Evolutionary conservation across 345 rosid species (phyloP).

Genomic region (Nephelium lappaceum): DNA sequence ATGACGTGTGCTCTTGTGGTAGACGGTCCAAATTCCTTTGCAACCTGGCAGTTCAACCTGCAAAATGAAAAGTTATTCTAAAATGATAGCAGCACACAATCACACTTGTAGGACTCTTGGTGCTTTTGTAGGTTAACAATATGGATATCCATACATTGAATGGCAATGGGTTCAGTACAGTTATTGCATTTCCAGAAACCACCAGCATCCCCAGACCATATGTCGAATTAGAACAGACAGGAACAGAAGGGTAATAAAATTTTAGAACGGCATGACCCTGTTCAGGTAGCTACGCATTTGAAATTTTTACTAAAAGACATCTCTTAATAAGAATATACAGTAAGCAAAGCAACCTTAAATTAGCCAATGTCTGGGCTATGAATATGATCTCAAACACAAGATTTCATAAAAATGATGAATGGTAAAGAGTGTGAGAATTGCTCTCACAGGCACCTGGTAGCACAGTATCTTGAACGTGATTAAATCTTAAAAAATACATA

Average conservation of each 20-base stretch:
- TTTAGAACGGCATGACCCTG: neutral
- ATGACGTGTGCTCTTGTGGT: slow-evolving; percentile 86
- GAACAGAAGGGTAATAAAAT: neutral
- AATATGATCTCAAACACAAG: neutral
- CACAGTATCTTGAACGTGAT: neutral
- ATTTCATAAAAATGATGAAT: neutral
- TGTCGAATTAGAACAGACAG: neutral
- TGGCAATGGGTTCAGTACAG: neutral
- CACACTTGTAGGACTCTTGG: slow-evolving; percentile 4
- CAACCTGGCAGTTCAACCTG: slow-evolving; percentile 98
- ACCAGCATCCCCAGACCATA: neutral
- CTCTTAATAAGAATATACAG: neutral
- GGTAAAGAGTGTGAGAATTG: neutral
- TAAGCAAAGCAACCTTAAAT: neutral
- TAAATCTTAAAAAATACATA: neutral
- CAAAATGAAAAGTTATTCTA: slow-evolving; percentile 13
- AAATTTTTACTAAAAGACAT: neutral
- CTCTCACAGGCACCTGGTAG: neutral
- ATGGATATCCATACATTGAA: neutral
- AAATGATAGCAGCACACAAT: neutral
- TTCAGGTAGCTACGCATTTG: neutral
- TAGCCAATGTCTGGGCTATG: slow-evolving; percentile 3
- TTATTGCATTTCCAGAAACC: neutral
- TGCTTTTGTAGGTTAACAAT: slow-evolving; percentile 5
- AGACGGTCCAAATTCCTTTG: slow-evolving; percentile 98